Conservation (phyloP, 164 flowering plant species). For the Dillenia turbinata region DNA sequence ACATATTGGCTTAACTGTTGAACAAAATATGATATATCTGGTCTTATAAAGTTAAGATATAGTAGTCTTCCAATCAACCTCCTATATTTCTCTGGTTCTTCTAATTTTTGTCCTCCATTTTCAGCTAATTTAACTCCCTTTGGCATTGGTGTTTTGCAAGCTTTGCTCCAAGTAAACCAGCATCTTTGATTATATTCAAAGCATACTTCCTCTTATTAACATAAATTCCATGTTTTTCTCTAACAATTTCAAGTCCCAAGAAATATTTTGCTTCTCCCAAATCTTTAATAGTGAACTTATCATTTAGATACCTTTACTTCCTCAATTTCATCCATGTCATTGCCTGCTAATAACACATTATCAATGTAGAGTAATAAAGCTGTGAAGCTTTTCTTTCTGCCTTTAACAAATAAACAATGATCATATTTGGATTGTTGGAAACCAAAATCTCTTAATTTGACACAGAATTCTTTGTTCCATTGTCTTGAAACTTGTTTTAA, state of each 20-base stretch:
- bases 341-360: background rate
- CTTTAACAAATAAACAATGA: background rate
- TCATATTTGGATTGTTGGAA: background rate
- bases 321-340: background rate
- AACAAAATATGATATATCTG: background rate
- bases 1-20: slow-evolving; percentile 1
- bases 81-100: background rate
- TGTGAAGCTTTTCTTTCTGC: background rate
- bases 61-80: background rate
- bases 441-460: background rate
- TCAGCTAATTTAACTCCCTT: background rate
- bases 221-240: background rate
- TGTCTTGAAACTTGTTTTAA: background rate
- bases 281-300: background rate
- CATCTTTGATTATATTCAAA: background rate
- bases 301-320: background rate
- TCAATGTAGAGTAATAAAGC: background rate
- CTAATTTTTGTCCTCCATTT: background rate
- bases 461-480: background rate
- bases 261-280: background rate
- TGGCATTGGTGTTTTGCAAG: background rate
- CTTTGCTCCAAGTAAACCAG: background rate
- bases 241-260: background rate
- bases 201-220: background rate
- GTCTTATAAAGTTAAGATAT: slow-evolving; percentile 3